A percentile compares a stretch with the other conserved stretches of the same genome.
Conservation (phyloP, 371 early-diverging fungal species). For the Rhizopus arrhizus region DNA sequence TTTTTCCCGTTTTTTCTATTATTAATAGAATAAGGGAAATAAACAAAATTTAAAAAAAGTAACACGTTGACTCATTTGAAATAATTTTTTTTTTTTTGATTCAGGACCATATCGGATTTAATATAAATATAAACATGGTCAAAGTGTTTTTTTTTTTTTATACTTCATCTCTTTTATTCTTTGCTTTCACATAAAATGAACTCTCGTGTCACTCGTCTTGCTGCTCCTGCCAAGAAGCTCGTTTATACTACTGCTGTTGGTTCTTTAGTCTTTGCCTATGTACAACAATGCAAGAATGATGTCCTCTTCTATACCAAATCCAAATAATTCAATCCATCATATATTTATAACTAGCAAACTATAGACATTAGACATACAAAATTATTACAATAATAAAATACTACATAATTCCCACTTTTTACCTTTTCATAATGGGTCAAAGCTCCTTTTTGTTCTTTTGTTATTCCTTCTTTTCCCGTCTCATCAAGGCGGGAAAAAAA, state of each 20-base stretch:
- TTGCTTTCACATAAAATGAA: conserved; percentile 6
- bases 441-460: no score
- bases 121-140: conserved; percentile 13
- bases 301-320: conserved; percentile 43
- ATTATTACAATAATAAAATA: no score
- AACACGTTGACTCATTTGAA: no score
- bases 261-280: conserved; percentile 37
- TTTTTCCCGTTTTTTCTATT: no score
- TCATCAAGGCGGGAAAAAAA: no score
- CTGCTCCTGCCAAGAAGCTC: conserved; percentile 25
- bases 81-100: neutral
- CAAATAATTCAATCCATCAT: conserved; percentile 14
- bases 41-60: no score
- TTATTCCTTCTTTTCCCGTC: no score
- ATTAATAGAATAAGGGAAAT: no score
- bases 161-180: neutral
- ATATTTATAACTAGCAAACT: no score
- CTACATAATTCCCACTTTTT: no score
- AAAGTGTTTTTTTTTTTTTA: conserved; percentile 1
- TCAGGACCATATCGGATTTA: conserved; percentile 3
- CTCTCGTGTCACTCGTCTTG: conserved; percentile 32
- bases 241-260: conserved; percentile 20
- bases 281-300: conserved; percentile 53
- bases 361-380: no score
- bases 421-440: no score